Evolutionary conservation across 371 early-diverging fungal species (phyloP).

Genomic region (Apophysomyces elegans): DNA sequence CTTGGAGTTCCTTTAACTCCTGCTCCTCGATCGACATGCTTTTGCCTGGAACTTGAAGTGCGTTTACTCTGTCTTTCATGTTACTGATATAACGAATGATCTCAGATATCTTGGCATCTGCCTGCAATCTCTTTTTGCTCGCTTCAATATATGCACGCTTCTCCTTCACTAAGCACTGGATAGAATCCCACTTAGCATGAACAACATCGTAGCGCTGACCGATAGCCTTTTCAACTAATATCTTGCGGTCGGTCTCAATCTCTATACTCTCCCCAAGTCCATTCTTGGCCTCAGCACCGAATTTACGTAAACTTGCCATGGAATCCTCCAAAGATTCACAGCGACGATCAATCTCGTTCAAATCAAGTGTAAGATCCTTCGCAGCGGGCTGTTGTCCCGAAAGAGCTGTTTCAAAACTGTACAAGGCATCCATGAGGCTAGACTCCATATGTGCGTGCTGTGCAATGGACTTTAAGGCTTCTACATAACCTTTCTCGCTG

Average conservation of each 20-base stretch:
- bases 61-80: constrained; percentile 32
- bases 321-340: constrained; percentile 24
- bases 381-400: background rate
- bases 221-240: constrained; percentile 15
- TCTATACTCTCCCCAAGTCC: background rate
- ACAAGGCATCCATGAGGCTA: background rate
- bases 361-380: background rate
- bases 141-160: constrained; percentile 23
- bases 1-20: constrained; percentile 34
- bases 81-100: constrained; percentile 29
- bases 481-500: background rate
- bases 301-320: constrained; percentile 1
- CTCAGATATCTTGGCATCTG: constrained; percentile 35
- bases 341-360: constrained; percentile 18
- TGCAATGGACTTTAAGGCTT: background rate
- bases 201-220: constrained; percentile 17
- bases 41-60: constrained; percentile 31
- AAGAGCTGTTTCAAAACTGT: background rate
- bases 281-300: constrained; percentile 1
- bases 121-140: constrained; percentile 16
- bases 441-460: constrained; percentile 4
- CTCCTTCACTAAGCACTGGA: constrained; percentile 19
- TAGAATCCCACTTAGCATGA: constrained; percentile 24
- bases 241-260: background rate
- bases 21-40: constrained; percentile 24